These are phyloP conservation scores for Hyphopichia buzzinii DNA, from an alignment of 1,139 yeast genomes.

Conservation along the genomic window DNA sequence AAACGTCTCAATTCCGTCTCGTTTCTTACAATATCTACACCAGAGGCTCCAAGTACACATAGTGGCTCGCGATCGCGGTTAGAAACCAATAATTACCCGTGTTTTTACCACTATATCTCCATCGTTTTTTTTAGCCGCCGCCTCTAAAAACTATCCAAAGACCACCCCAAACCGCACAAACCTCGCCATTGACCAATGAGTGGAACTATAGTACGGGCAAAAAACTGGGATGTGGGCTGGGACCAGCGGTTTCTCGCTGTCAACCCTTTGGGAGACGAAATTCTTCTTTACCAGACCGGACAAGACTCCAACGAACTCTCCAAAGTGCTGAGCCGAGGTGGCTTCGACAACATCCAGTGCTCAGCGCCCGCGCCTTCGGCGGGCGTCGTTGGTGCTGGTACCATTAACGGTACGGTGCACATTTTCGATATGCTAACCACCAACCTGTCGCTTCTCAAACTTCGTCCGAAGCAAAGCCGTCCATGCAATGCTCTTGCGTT, in stretches of 20 bases:
- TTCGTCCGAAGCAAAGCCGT: slow-evolving; percentile 66
- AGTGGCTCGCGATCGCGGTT: too few relatives aligned
- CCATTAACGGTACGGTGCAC: slow-evolving; percentile 64
- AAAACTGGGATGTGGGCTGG: slow-evolving; percentile 56
- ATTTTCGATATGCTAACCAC: slow-evolving; percentile 56
- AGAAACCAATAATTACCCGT: too few relatives aligned
- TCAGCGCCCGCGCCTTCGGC: slow-evolving; percentile 58
- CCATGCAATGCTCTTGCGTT: slow-evolving; percentile 77
- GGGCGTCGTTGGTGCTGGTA: slow-evolving; percentile 73
- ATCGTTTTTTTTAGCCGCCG: too few relatives aligned
- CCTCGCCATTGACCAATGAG: slow-evolving; percentile 41
- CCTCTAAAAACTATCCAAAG: too few relatives aligned
- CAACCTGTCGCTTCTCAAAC: slow-evolving; percentile 39
- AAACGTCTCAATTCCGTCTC: too few relatives aligned
- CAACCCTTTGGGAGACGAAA: slow-evolving; percentile 68
- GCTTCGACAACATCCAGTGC: slow-evolving; percentile 73
- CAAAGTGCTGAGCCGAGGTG: slow-evolving; percentile 53
- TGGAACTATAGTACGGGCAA: slow-evolving; percentile 56
- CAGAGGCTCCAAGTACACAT: too few relatives aligned
- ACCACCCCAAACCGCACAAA: too few relatives aligned
- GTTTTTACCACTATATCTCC: too few relatives aligned
- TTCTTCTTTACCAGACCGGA: slow-evolving; percentile 55
- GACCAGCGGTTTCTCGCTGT: slow-evolving; percentile 62
- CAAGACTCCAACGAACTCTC: slow-evolving; percentile 38
- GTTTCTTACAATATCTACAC: too few relatives aligned